Evolutionary conservation across 225 moss, liverwort and hornwort genomes (phyloP), one percentile per base, ranked within the genome.

Genomic region (Sphagnum tenellum): DNA sequence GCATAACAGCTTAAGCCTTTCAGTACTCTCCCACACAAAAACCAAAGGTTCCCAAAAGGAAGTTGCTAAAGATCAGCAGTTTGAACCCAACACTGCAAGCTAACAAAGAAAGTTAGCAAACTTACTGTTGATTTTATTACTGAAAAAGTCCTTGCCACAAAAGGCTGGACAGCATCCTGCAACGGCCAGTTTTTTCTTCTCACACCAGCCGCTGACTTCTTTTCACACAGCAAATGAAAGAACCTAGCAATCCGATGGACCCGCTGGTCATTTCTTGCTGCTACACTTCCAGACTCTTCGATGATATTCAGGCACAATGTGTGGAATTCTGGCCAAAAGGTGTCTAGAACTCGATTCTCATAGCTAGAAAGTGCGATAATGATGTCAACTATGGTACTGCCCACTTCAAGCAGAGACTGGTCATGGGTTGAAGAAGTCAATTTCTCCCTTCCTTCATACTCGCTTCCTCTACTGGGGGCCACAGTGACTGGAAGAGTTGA

Each of bases 311-410:
- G 67, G 62, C 86, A 89, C 10, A 75, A 50, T 55, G 59, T 55
- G 70, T 90, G 98, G 69, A 93, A 89, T 67, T 85, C 89, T 67
- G 85, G 78, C 98, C 98, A 98, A 70, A 90, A 93, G 9, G 74
- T 57, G 68, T 67, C 70, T 68, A 98, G 65, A 3, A 88, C 48
- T 44, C 72, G 72, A 59, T 79, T 74, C 63, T 69, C 81, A 49
- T 64, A 73, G 59, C 72, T 74, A 61, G 73, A 72, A 61, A 93
- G 73, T 46, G 70, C 46, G 61, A 73, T 70, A 72, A 93, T 74
- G 67, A 77, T 53, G 69, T 90, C 79, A 67, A 88, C 82, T 61
- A 98, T 71, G 51, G 63, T 81, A 50, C 60, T 65, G 60, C 78
- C 87, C 60, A 86, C 70, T 74, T 86, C 79, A 73, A 78, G 64